phyloP scores from a whole-genome alignment of 192 early-diverging fungal species.

The Coemansia sp. region DNA sequence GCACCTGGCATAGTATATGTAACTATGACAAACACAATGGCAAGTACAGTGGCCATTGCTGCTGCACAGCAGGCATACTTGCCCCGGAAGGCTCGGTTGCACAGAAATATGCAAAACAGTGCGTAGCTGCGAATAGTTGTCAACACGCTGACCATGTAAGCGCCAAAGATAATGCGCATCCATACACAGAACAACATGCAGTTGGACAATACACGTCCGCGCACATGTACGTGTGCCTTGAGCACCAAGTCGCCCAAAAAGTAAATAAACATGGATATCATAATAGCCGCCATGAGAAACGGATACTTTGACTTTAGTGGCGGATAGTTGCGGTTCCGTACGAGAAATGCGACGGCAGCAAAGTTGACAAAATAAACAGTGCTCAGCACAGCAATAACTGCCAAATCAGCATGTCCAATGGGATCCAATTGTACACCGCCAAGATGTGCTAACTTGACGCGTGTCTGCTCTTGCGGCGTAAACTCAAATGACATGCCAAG shows the following conservation, averaged over 20 bases:
- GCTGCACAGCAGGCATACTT: conserved; percentile 27
- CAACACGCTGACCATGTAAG: conserved; percentile 33
- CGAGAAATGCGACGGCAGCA: conserved; percentile 14
- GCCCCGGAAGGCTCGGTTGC: conserved; percentile 38
- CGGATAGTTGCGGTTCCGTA: conserved; percentile 53
- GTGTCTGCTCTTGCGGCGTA: conserved; percentile 25
- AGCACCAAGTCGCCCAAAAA: conserved; percentile 50
- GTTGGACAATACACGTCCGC: conserved; percentile 22
- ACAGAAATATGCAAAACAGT: conserved; percentile 48
- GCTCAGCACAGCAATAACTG: conserved; percentile 27
- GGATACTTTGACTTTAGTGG: conserved; percentile 57
- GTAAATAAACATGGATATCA: conserved; percentile 42
- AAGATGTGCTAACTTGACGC: conserved; percentile 28
- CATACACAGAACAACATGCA: conserved; percentile 52
- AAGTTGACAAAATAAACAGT: conserved; percentile 17
- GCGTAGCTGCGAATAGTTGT: conserved; percentile 52
- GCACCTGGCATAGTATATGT: conserved; percentile 32
- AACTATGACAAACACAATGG: conserved; percentile 31
- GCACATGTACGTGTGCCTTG: conserved; percentile 49
- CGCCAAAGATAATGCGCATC: conserved; percentile 46
- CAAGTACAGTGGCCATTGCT: conserved; percentile 15
- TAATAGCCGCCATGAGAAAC: conserved; percentile 41
- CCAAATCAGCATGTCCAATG: conserved; percentile 42
- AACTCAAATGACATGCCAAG: conserved; percentile 39
- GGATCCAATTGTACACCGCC: conserved; percentile 39